Percentiles rank a stretch among this genome's conserved stretches.
Conservation (phyloP, 805 yeast species). For the Pichia kluyveri region DNA sequence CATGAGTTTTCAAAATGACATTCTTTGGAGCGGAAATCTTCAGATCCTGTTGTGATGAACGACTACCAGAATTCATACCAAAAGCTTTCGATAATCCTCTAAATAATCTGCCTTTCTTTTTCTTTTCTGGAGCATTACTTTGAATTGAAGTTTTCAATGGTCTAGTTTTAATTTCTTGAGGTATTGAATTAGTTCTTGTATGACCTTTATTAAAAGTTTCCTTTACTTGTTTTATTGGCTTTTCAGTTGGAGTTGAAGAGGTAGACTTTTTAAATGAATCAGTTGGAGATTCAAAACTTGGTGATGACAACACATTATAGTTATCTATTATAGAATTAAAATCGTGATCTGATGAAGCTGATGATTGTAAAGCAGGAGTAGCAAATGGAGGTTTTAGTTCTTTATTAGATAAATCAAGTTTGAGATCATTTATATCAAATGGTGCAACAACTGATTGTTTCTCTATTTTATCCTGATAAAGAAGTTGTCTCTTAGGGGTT, state of each 20-base stretch:
- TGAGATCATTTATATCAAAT: conserved; percentile 3
- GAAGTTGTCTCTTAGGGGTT: conserved; percentile 4
- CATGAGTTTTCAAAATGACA: conserved; percentile 86
- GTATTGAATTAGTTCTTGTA: conserved; percentile 6
- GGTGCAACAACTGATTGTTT: not conserved
- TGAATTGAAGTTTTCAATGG: conserved; percentile 10
- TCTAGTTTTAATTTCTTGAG: conserved; percentile 11
- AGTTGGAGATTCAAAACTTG: not conserved
- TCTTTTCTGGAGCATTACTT: conserved; percentile 9
- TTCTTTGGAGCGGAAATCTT: conserved; percentile 89
- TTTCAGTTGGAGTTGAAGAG: no score
- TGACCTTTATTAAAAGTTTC: not conserved
- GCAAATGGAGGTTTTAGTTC: conserved; percentile 2
- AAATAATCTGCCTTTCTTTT: conserved; percentile 43
- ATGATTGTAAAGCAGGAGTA: not conserved
- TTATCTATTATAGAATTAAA: conserved; percentile 11
- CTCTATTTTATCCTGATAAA: not conserved
- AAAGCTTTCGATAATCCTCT: conserved; percentile 46
- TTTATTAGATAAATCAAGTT: not conserved
- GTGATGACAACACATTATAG: not conserved
- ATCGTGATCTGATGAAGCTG: conserved; percentile 10
- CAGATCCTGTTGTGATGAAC: conserved; percentile 17
- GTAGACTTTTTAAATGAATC: no score
- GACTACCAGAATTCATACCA: conserved; percentile 14
- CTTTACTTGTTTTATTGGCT: not conserved